Conservation (phyloP, 352 stramenopile genomes). For the Globisporangium emineosum region DNA sequence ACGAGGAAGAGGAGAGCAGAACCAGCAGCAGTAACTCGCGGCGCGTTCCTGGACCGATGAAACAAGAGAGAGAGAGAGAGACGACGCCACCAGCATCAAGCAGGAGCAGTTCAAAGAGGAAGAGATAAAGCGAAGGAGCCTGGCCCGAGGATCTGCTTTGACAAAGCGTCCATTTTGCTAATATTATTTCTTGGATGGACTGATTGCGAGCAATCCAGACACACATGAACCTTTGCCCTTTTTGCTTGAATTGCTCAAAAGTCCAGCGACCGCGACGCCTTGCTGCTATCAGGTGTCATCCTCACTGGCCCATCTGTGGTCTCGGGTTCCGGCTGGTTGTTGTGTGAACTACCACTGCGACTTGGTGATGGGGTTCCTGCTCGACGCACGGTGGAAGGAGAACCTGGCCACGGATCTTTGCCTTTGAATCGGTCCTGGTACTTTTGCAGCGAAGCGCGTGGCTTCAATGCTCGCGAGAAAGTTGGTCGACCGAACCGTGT, state of each 20-base stretch:
- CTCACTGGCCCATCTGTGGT: neutral
- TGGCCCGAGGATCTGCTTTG: neutral
- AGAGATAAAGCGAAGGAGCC: conserved; percentile 6
- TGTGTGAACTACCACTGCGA: neutral
- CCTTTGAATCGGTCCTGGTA: conserved; percentile 63
- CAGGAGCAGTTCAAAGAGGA: conserved; percentile 1
- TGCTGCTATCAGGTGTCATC: neutral
- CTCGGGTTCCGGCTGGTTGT: neutral
- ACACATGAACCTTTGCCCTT: neutral
- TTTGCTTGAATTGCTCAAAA: conserved; percentile 1
- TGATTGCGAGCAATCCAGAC: neutral
- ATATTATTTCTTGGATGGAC: conserved; percentile 11
- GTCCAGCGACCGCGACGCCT: conserved; percentile 8
- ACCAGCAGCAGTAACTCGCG: neutral
- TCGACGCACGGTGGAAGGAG: conserved; percentile 21
- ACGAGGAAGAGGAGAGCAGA: conserved; percentile 1
- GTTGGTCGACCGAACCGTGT: conserved; percentile 50
- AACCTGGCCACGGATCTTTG: conserved; percentile 59
- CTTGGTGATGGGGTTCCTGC: neutral
- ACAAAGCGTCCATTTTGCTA: conserved; percentile 11
- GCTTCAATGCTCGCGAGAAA: conserved; percentile 61
- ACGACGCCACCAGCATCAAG: neutral
- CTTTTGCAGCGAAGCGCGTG: conserved; percentile 64
- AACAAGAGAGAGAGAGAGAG: neutral
- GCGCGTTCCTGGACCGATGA: neutral